Percentiles rank a stretch among this genome's conserved stretches.
Conservation (phyloP, 2,329 filamentous ascomycete species). For the Fusarium palustre region DNA sequence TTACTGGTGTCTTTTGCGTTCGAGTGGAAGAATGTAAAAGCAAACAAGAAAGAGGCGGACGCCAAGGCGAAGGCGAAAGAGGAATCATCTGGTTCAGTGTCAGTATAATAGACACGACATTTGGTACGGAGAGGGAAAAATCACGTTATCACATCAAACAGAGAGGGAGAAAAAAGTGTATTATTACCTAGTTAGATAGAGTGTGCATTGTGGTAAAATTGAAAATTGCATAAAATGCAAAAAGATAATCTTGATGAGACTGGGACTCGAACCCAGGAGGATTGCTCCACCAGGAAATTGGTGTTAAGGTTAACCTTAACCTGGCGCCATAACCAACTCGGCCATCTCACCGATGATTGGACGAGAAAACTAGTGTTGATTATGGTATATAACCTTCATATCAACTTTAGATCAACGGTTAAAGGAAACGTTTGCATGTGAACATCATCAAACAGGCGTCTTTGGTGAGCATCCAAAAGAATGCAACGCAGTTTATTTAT, state of each 20-base stretch:
- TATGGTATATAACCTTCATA: fast-evolving
- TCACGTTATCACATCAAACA: no score
- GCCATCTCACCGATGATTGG: constrained; percentile 32
- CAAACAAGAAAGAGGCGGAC: not conserved
- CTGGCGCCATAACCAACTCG: constrained; percentile 35
- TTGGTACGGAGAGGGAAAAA: not conserved
- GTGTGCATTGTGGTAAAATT: not conserved
- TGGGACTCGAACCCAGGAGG: constrained; percentile 34
- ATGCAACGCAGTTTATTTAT: no score
- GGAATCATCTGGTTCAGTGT: not conserved
- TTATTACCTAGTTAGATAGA: no score
- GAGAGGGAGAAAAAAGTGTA: no score
- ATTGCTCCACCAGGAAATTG: constrained; percentile 33
- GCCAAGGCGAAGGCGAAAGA: fast-evolving
- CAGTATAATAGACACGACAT: not conserved
- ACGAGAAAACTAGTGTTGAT: not conserved
- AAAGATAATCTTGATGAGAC: constrained; percentile 22
- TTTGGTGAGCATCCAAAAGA: no score
- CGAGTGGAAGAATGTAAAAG: constrained; percentile 28
- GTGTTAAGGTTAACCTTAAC: constrained; percentile 34
- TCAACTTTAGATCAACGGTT: fast-evolving
- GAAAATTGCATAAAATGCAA: not conserved
- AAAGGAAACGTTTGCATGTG: no score
- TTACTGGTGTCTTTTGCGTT: constrained; percentile 1
- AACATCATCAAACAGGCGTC: no score